Evolutionary conservation across 1,139 yeast genomes (phyloP), one percentile per base, ranked within the genome.

Genomic region (Suhomyces kunorum): DNA sequence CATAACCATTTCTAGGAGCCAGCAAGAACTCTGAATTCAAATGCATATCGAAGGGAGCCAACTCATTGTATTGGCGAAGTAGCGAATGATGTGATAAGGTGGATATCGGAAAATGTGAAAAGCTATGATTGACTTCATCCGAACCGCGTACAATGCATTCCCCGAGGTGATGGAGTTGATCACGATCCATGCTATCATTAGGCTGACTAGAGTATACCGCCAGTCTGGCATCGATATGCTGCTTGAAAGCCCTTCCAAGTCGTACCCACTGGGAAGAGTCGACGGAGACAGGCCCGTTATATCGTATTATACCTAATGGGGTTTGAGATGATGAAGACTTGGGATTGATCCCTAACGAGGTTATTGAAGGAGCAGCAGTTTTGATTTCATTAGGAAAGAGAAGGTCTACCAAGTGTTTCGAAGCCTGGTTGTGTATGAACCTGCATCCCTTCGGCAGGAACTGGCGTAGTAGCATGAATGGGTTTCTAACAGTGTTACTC

Each of bases 161-260:
- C 3, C 45, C 45, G 7, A 42, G 13, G 4, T 15, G 8, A 9
- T 22, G 35, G 8, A 38, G 35, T 3, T 30, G 28, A 12, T 27
- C 27, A 18, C 38, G 37, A 30, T 34, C 36, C 13, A 42, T 28
- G 9, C 25, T 29, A 4, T 14, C 18, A 4, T 22, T 14, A 2
- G 23, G 11, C 4, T 28, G 8, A 11, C 18, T 5, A 4, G 24
- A 25, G 4, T 18, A 16, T n/a, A 38, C 12, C 4, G 14, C 25
- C 30, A 34, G 42, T 4, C 39, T 24, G 3, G 40, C 26, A 12
- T 34, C 33, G 9, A 38, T 11, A 17, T 32, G 36, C 15, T 28
- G 37, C 19, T 36, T 36, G 34, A 40, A 40, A 7, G 40, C 13
- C 8, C 42, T 23, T 23, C 39, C 44, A n/a, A 38, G 34, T 9